Base-by-base conservation (phyloP, 768 basidiomycete species). In the Lactarius vividus region DNA sequence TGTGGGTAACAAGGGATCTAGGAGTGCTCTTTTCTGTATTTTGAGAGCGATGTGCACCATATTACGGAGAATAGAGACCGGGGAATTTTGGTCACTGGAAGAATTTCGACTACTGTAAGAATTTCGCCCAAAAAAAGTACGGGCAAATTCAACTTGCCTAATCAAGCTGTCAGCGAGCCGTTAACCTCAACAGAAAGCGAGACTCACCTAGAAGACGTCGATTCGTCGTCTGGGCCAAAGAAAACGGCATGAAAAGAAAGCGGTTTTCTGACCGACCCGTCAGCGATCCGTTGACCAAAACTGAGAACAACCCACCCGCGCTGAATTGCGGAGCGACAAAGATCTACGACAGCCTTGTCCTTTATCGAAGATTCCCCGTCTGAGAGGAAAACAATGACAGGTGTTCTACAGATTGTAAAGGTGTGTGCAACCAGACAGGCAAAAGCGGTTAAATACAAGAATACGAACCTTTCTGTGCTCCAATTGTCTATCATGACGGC, bases 161-260 rank as follows among this genome's bases (percentile, higher is more conserved):
- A 26, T 52, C n/a, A 52, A 26, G 23, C 11, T 52, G 23, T 52
- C 26, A 52, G 49, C 26, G 23, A 26, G 49, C 23, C 23, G 23
- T 26, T 2, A 15, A 15, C 49, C 13, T 26, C 26, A 15, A n/a
- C 23, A 52, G 49, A 26, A 26, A 52, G 49, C 26, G 49, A 35
- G 11, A 26, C 49, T 26, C 49, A 52, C 49, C 10, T 23, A 46
- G n/a, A 11, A 46, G 44, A 20, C 20, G 42, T 23, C 44, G 46
- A 49, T 4, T 52, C 49, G 5, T 13, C 37, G 11, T 75, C 69
- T 1, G 75, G 74, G 4, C 84, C 86, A 49, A 88, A 87, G 0
- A 82, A 79, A n/a, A 88, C 82, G 0, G 85, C 72, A 54, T 87
- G 86, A 70, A 87, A 83, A 0, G 85, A 84, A 1, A 85, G 74